Evolutionary conservation across 139 green algal species (phyloP), one percentile per base, ranked within the genome.

Genomic region (Trebouxia sp.): DNA sequence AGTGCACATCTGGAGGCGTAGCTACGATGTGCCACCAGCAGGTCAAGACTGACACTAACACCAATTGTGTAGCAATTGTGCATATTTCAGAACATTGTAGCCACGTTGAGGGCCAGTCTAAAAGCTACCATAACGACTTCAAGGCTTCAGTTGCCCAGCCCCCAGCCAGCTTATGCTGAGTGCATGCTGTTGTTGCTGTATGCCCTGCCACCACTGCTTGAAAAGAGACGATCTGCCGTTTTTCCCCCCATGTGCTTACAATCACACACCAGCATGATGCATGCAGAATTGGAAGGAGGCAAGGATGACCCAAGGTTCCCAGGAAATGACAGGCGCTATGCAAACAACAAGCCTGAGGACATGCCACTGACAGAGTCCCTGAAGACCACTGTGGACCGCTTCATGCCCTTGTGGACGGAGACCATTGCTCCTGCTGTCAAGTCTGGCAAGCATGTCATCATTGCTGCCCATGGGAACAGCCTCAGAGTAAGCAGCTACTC

Each of bases 391-490:
- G 81, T 72, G 0, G 67, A 82, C 58, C 56, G 85, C 35, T 76
- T 79, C 8, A 28, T 82, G n/a, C 56, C 43, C 1, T 12, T 79
- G 15, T 88, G 78, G 72, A 14, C 48, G 14, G 38, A 42, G 1
- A 77, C 48, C 10, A 83, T 88, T 41, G 72, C 69, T 48, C 85
- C 85, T 39, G 79, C 58, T 65, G 48, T 89, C 50, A 43, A 67
- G 43, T 75, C 75, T 47, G 85, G 85, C 51, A 78, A 88, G 65
- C 79, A 84, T 38, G 78, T 89, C 35, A 50, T 89, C n/a, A 41
- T 89, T 37, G 79, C 84, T 26, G 79, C 83, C 28, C 85, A 89
- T 58, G 85, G 85, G 80, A 89, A 89, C 66, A 80, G 80, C 17
- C 51, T 89, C 32, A 76, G 62, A 35, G 62, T 72, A 80, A 39